Evolutionary conservation across 768 basidiomycete species (phyloP), one percentile per base, ranked within the genome.

Genomic region (Serendipita sp.): DNA sequence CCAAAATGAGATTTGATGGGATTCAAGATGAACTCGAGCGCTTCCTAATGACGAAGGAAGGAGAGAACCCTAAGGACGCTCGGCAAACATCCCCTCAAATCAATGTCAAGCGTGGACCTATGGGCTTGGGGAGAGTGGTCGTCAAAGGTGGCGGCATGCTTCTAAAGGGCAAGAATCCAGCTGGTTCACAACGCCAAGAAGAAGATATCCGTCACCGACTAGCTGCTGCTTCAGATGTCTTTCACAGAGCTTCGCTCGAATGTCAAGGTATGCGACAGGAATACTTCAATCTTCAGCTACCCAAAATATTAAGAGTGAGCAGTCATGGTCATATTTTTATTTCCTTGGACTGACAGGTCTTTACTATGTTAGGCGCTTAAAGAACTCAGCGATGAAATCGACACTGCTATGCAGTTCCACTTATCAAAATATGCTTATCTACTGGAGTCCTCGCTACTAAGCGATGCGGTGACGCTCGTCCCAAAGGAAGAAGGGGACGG

Each of bases 331-430:
- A 37, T 63, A 34, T 44, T 48, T 50, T 10, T 44, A 11, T 36
- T 4, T 52, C 23, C 33, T 37, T 33, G 46, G 40, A 65, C 64
- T 55, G 63, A 65, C 18, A 34, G 43, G 36, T 37, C 33, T 27
- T 29, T 37, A 31, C 46, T 10, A 31, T 23, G 46, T 67, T 70
- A 92, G 91, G 81, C 88, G 23, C 77, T 99, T 65, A 98, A 98
- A 73, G 93, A 97, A 72, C 91, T 91, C 69, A 83, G 89, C 29
- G 95, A 97, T 70, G 96, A 99, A 74, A 84, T 97, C 63, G 96
- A 99, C 73, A 78, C 96, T 48, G 96, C 94, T n/a, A 93, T 91
- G 3, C 95, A 98, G 74, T 99, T 97, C 73, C 95, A 98, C 73
- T 77, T 98, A 53, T 87, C 91, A 0, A 81, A 94, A 74, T 98